Evolutionary conservation across 2,329 filamentous ascomycete genomes (phyloP), one percentile per base, ranked within the genome.

Genomic region (Blastomyces silverae): DNA sequence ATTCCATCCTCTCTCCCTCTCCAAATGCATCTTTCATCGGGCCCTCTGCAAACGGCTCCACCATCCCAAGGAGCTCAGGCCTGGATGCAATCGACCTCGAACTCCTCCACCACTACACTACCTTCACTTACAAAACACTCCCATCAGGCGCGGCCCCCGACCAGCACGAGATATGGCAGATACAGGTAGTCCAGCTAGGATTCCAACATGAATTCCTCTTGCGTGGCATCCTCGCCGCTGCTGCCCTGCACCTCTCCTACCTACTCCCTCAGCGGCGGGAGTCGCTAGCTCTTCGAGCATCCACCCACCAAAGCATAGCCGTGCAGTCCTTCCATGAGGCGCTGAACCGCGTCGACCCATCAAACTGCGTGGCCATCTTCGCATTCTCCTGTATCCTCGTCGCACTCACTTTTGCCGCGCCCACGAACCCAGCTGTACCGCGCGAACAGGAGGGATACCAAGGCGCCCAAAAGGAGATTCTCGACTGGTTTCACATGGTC

Each of bases 321-420:
- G 64, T 73, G 11, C 60, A 66, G 20, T 67, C 68, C 39, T 71
- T 70, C 59, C 70, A 71, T 58, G 70, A 73, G 22, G 70, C 69
- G 28, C 61, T 74, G 20, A 69, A 64, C 28, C 63, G 74, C 50
- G 71, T 79, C 20, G 76, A 75, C 11, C 70, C 74, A 25, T 69
- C 71, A 0, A 79, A 79, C 63, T 76, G 76, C 39, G 74, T 76
- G 15, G 77, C 77, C 1, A 70, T 80, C 17, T 80, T 73, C 64
- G 70, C 69, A 34, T 73, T 74, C 62, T 72, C 71, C 22, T 73
- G 71, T 63, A 59, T 74, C 61, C 67, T 74, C 31, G 71, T 74
- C 50, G 69, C 72, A 22, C 66, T 73, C 44, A 69, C 72, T 7
- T 74, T 73, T 64, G 71, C 70, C 2, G 48, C 66, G 6, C 62